Percentiles rank a stretch among this genome's conserved stretches.
These are phyloP conservation scores for Naegleria fowleri DNA, from an alignment of 208 protist genomes.

Conservation along the genomic window DNA sequence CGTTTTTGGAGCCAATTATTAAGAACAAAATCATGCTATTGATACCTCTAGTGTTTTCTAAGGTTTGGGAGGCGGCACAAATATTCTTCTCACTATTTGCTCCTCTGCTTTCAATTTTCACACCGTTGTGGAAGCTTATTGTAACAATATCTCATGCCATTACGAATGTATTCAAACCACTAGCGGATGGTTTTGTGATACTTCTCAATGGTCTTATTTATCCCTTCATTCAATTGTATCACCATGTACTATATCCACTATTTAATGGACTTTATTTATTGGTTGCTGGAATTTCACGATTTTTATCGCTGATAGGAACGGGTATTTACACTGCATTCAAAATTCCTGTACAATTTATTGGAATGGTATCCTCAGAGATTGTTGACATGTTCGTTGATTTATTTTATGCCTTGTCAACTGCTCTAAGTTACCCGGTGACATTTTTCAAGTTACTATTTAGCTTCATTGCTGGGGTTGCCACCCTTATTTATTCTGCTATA, in stretches of 20 bases:
- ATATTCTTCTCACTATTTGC: background rate
- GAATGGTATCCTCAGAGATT: background rate
- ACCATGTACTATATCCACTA: background rate
- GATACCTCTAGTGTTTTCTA: background rate
- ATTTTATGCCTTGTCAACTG: background rate
- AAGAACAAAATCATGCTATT: background rate
- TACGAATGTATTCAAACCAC: background rate
- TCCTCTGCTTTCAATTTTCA: background rate
- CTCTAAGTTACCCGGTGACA: background rate
- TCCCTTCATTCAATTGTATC: background rate
- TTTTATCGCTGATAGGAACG: background rate
- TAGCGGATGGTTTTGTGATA: background rate
- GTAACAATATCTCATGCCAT: too few relatives aligned
- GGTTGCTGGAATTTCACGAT: background rate
- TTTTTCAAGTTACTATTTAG: background rate
- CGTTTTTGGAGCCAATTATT: background rate
- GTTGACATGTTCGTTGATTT: background rate
- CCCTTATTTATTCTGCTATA: background rate
- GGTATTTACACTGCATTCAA: background rate
- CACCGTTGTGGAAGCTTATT: background rate
- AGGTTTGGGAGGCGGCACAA: background rate
- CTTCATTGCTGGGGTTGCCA: background rate
- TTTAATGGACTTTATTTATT: background rate
- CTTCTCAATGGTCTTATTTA: background rate
- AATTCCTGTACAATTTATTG: background rate